These are phyloP conservation scores for Camelina laxa DNA, from an alignment of 345 rosid genomes.

Conservation along the genomic window DNA sequence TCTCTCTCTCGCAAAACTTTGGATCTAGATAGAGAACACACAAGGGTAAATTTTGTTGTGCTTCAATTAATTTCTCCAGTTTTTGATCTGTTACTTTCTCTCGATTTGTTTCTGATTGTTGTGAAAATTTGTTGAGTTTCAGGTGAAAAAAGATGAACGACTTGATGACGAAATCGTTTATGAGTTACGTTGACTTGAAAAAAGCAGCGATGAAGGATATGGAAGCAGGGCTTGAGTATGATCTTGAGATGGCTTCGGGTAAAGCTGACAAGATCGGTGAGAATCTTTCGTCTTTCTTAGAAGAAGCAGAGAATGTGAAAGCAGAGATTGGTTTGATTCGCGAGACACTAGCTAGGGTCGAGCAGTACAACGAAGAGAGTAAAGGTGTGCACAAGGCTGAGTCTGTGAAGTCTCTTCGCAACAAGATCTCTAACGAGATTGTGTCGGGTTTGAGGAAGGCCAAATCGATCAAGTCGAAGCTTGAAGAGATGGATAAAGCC, in stretches of 20 bases:
- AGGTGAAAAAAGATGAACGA: conserved; percentile 75
- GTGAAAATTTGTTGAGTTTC: neutral
- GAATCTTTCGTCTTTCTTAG: conserved; percentile 78
- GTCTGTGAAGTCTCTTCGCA: conserved; percentile 64
- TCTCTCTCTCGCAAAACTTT: conserved; percentile 10
- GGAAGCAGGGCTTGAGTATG: conserved; percentile 76
- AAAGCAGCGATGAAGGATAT: conserved; percentile 93
- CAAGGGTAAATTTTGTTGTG: neutral
- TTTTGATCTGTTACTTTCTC: neutral
- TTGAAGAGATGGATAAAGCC: conserved; percentile 89
- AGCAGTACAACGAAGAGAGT: conserved; percentile 77
- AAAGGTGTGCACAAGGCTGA: conserved; percentile 81
- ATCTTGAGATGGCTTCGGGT: conserved; percentile 56
- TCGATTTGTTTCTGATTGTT: conserved; percentile 13
- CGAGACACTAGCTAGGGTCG: conserved; percentile 63
- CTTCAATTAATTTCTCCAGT: neutral
- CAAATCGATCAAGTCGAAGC: conserved; percentile 59
- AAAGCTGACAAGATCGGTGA: conserved; percentile 54
- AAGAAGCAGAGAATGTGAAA: conserved; percentile 92
- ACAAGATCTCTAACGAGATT: conserved; percentile 73
- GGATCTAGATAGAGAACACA: conserved; percentile 7
- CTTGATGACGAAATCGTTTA: conserved; percentile 92
- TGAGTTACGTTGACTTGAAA: conserved; percentile 87
- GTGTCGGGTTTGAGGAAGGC: conserved; percentile 69
- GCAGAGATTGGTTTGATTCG: conserved; percentile 75